Evolutionary conservation across 2,329 filamentous ascomycete genomes (phyloP).

Genomic region (Arthrobotrys conoides): DNA sequence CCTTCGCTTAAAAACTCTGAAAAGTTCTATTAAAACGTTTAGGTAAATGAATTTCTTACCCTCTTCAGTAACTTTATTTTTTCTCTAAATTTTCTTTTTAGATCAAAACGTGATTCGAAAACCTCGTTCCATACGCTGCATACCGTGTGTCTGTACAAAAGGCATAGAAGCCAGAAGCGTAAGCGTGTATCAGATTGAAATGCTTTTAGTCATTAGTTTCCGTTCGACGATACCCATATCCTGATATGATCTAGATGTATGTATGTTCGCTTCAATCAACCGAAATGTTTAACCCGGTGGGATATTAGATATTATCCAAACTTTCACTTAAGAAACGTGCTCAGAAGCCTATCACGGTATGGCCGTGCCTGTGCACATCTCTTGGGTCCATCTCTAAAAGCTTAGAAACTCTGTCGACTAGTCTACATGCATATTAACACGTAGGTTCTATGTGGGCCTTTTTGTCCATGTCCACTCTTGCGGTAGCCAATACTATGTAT

Average conservation of each 20-base stretch:
- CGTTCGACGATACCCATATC: conserved; percentile 32
- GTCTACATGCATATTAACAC: conserved; percentile 28
- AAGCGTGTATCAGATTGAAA: conserved; percentile 49
- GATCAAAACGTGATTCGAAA: conserved; percentile 12
- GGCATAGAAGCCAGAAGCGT: conserved; percentile 18
- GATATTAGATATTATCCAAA: conserved; percentile 42
- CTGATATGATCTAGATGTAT: conserved; percentile 2
- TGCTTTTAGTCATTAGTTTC: conserved; percentile 50
- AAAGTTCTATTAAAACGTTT: conserved; percentile 38
- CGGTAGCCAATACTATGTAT: no score
- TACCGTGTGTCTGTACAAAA: neutral
- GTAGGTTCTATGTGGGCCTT: conserved; percentile 36
- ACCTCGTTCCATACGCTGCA: conserved; percentile 8
- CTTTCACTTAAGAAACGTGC: conserved; percentile 53
- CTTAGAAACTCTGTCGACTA: conserved; percentile 21
- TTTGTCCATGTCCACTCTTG: no score
- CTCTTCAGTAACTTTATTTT: conserved; percentile 2
- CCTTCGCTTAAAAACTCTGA: conserved; percentile 59
- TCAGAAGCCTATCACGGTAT: conserved; percentile 58
- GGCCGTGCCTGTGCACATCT: conserved; percentile 41
- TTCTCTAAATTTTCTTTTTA: conserved; percentile 5
- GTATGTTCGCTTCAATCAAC: conserved; percentile 36
- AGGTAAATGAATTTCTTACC: conserved; percentile 16
- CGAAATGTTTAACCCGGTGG: conserved; percentile 24
- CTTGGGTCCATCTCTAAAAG: conserved; percentile 23